Percentiles rank a stretch among this genome's conserved stretches.
Evolutionary conservation across 2,329 filamentous ascomycete genomes (phyloP).

Genomic region (Ceratocystis albifundus): DNA sequence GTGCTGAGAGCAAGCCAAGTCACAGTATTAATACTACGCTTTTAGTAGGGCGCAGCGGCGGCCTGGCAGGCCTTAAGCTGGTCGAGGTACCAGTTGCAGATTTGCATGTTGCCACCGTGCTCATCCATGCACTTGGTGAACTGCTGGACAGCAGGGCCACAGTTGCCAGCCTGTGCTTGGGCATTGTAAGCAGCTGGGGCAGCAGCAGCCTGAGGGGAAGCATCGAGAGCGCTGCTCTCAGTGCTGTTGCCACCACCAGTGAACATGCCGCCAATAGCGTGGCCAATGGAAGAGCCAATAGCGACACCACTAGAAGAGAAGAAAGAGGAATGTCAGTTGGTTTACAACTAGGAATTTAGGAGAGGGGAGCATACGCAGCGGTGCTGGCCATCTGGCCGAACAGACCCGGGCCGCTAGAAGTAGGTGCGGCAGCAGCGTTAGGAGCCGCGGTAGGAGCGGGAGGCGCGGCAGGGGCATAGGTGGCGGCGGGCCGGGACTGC

Average conservation of each 20-base stretch:
- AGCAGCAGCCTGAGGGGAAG: conserved; percentile 36
- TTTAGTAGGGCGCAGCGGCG: conserved; percentile 22
- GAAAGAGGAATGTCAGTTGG: conserved; percentile 23
- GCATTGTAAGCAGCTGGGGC: conserved; percentile 38
- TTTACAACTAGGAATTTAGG: conserved; percentile 12
- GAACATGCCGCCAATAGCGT: conserved; percentile 86
- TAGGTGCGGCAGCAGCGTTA: conserved; percentile 38
- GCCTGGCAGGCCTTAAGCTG: conserved; percentile 47
- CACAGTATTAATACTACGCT: neutral
- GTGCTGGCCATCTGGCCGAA: conserved; percentile 97
- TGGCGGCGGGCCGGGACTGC: conserved; percentile 59
- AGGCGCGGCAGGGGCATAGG: conserved; percentile 39
- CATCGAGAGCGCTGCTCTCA: conserved; percentile 34
- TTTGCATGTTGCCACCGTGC: conserved; percentile 82
- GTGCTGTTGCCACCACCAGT: conserved; percentile 53
- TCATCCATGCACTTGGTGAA: conserved; percentile 98
- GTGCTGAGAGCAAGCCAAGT: too few relatives aligned
- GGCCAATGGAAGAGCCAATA: conserved; percentile 87
- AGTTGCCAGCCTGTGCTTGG: conserved; percentile 40
- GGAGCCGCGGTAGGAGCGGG: conserved; percentile 41
- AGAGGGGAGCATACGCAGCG: conserved; percentile 61
- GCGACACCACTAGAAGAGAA: conserved; percentile 68
- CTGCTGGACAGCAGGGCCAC: conserved; percentile 64
- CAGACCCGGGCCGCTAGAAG: conserved; percentile 63
- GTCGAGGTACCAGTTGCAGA: conserved; percentile 96